A percentile compares a stretch with the other conserved stretches of the same genome.
phyloP scores from a whole-genome alignment of 208 protist species.

The Trypanosoma scelopori region DNA sequence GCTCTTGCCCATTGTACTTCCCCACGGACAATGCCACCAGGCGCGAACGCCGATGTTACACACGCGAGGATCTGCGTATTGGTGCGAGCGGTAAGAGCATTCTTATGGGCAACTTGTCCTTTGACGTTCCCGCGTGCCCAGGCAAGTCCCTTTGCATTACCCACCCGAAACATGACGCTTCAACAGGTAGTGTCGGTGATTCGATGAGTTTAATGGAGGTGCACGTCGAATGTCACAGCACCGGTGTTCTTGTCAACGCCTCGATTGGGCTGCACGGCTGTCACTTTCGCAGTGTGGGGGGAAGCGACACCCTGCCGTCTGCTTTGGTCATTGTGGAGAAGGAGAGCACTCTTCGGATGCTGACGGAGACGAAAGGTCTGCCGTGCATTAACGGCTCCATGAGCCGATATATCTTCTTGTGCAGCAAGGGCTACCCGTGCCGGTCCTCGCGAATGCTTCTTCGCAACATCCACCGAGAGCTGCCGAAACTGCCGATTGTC shows the following conservation, averaged over 20 bases:
- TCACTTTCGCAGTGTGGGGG: conserved; percentile 15
- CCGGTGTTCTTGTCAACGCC: conserved; percentile 24
- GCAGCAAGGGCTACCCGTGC: conserved; percentile 81
- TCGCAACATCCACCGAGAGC: conserved; percentile 41
- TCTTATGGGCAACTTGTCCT: conserved; percentile 19
- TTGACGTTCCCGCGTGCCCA: conserved; percentile 15
- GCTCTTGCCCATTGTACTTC: neutral
- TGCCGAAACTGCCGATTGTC: conserved; percentile 45
- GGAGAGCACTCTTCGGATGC: conserved; percentile 54
- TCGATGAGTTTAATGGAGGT: conserved; percentile 3
- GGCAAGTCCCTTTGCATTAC: neutral
- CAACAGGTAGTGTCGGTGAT: neutral
- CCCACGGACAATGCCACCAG: neutral
- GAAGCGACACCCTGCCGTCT: neutral
- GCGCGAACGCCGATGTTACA: conserved; percentile 7
- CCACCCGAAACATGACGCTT: neutral
- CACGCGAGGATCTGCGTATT: conserved; percentile 26
- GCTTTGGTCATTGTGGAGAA: conserved; percentile 80
- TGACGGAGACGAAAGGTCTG: conserved; percentile 28
- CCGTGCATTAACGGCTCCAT: neutral
- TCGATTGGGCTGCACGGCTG: conserved; percentile 15
- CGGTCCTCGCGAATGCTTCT: conserved; percentile 51
- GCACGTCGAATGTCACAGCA: conserved; percentile 7
- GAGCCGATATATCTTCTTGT: conserved; percentile 41
- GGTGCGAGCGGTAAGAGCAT: conserved; percentile 27